These are phyloP conservation scores for Arthrobotrys sinensis DNA, from an alignment of 2,329 filamentous ascomycete genomes.

Conservation along the genomic window DNA sequence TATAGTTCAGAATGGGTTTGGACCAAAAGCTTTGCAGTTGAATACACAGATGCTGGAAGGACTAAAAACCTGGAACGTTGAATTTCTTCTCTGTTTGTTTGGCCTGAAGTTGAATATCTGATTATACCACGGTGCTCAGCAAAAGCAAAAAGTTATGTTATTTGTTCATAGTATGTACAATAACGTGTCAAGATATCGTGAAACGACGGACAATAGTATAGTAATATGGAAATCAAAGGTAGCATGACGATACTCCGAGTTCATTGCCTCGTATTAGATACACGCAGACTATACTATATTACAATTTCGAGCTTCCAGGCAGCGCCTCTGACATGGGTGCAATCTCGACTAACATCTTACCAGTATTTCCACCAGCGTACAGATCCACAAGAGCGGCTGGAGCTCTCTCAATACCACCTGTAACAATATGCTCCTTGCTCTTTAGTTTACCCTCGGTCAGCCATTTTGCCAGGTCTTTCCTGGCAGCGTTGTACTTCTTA, in stretches of 20 bases:
- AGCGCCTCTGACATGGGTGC: conserved; percentile 50
- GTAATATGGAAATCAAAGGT: conserved; percentile 6
- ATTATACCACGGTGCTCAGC: conserved; percentile 12
- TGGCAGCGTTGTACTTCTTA: conserved; percentile 73
- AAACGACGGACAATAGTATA: conserved; percentile 2
- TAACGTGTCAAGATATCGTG: conserved; percentile 23
- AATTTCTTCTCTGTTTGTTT: background rate
- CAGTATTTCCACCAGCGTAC: conserved; percentile 79
- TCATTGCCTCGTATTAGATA: conserved; percentile 8
- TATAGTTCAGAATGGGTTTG: conserved; percentile 5
- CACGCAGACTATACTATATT: background rate
- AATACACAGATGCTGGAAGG: background rate
- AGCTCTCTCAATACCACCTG: conserved; percentile 77
- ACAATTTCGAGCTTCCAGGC: conserved; percentile 42
- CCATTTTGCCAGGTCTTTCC: conserved; percentile 77
- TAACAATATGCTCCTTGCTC: conserved; percentile 79
- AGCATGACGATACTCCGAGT: background rate
- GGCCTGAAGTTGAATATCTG: background rate
- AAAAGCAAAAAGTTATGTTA: conserved; percentile 28
- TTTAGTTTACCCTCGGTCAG: conserved; percentile 80
- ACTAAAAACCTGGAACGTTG: background rate
- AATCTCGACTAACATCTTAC: conserved; percentile 74
- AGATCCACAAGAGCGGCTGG: conserved; percentile 76
- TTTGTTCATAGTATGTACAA: conserved; percentile 44
- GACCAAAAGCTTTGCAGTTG: conserved; percentile 1